These are phyloP conservation scores for Pseudogymnoascus sp. DNA, from an alignment of 2,329 filamentous ascomycete genomes.

Conservation along the genomic window DNA sequence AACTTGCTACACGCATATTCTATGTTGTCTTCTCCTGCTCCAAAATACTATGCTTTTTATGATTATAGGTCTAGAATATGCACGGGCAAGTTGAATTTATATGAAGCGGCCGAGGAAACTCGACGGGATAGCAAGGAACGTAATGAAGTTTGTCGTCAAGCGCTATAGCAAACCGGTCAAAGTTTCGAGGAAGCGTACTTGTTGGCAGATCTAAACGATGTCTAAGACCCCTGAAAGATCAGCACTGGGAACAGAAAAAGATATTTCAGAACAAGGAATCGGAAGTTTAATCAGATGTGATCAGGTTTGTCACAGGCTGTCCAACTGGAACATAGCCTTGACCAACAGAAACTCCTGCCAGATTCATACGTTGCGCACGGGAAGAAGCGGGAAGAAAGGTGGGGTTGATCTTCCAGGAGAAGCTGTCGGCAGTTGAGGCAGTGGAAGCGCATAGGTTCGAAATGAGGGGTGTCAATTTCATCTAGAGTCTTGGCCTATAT, in stretches of 20 bases:
- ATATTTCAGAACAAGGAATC: neutral
- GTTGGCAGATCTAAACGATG: neutral
- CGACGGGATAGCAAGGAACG: neutral
- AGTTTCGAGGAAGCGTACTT: neutral
- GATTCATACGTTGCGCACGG: neutral
- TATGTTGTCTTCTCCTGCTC: neutral
- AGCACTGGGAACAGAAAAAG: neutral
- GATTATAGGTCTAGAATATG: neutral
- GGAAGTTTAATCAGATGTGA: neutral
- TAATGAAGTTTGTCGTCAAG: neutral
- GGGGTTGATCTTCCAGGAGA: neutral
- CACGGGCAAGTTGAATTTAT: neutral
- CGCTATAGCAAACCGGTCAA: neutral
- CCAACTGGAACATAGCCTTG: neutral
- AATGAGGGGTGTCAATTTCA: neutral
- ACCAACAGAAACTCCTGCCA: neutral
- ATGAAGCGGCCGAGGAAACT: too few relatives aligned
- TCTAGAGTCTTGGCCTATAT: neutral
- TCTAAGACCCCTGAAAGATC: neutral
- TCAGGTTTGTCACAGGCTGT: neutral
- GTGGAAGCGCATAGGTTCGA: neutral
- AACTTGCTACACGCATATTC: neutral
- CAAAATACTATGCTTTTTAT: neutral
- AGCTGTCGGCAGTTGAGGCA: neutral
- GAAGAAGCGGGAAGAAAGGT: neutral